Percentiles rank a stretch among this genome's conserved stretches.
Evolutionary conservation across 177 flowering plant genomes (phyloP).

Genomic region (Vitis hybrid): DNA sequence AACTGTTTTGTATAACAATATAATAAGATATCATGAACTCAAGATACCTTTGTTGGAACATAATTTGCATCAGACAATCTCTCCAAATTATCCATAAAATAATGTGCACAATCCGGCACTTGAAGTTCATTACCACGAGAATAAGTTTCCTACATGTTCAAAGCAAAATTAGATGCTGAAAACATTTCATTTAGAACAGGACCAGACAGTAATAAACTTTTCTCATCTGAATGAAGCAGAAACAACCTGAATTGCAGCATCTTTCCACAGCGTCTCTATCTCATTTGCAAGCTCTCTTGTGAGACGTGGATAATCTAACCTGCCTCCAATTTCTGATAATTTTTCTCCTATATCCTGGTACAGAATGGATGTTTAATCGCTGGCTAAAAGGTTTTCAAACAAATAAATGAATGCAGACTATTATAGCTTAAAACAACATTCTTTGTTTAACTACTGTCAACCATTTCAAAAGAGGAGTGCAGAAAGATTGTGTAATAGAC

Average conservation of each 20-base stretch:
- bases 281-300: slow-evolving; percentile 76
- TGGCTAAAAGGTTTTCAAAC: neutral
- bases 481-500: neutral
- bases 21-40: neutral
- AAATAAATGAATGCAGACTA: neutral
- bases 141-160: slow-evolving; percentile 68
- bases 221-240: slow-evolving; percentile 3
- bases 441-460: no score
- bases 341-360: slow-evolving; percentile 80
- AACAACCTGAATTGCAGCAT: slow-evolving; percentile 88
- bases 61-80: slow-evolving; percentile 76
- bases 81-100: slow-evolving; percentile 88
- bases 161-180: neutral
- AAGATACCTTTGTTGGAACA: slow-evolving; percentile 86
- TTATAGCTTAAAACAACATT: no score
- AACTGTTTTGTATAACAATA: no score
- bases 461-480: neutral
- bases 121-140: slow-evolving; percentile 85
- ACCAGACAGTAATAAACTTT: neutral
- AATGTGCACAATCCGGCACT: slow-evolving; percentile 86
- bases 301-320: slow-evolving; percentile 74
- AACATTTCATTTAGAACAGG: neutral
- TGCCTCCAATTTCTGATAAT: slow-evolving; percentile 80
- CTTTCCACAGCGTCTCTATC: slow-evolving; percentile 83
- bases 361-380: slow-evolving; percentile 7